A percentile compares a stretch with the other conserved stretches of the same genome.
These are phyloP conservation scores for Penicillium sp. DNA, from an alignment of 2,329 filamentous ascomycete species.

Conservation along the genomic window DNA sequence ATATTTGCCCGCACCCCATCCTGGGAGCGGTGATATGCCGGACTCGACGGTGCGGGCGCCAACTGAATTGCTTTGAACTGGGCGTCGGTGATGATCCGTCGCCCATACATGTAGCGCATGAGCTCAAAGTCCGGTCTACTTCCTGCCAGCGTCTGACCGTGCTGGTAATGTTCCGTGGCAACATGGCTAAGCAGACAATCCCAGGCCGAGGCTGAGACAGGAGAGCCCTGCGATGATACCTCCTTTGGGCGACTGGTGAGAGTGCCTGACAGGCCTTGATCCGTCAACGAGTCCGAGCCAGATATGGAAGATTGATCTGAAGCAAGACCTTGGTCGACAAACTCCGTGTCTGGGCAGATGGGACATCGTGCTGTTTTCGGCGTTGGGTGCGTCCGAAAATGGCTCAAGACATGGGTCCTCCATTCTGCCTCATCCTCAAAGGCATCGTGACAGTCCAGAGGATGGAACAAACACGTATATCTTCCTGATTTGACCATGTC, in stretches of 20 bases:
- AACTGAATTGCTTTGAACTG: constrained; percentile 42
- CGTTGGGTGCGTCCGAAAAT: constrained; percentile 38
- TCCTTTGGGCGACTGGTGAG: not conserved
- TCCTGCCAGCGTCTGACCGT: constrained; percentile 37
- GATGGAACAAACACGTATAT: constrained; percentile 41
- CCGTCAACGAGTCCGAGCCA: not conserved
- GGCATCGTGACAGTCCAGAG: constrained; percentile 38
- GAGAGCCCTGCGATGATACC: not conserved
- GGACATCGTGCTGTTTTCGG: constrained; percentile 40
- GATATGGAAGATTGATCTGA: not conserved
- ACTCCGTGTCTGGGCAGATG: constrained; percentile 31
- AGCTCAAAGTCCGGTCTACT: constrained; percentile 40
- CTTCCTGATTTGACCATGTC: constrained; percentile 4
- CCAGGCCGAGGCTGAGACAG: constrained; percentile 29
- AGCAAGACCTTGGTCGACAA: constrained; percentile 11
- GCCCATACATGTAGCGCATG: constrained; percentile 41
- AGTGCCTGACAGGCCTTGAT: not conserved
- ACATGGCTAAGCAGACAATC: constrained; percentile 40
- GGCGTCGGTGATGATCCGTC: constrained; percentile 38
- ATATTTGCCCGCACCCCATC: constrained; percentile 32
- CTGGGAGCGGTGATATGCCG: constrained; percentile 33
- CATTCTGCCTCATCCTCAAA: constrained; percentile 36
- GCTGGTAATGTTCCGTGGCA: constrained; percentile 35
- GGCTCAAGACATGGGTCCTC: constrained; percentile 42
- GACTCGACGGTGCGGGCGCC: constrained; percentile 31